Evolutionary conservation across 495 filamentous ascomycete genomes (phyloP).

Genomic region (Ramalina intermedia): DNA sequence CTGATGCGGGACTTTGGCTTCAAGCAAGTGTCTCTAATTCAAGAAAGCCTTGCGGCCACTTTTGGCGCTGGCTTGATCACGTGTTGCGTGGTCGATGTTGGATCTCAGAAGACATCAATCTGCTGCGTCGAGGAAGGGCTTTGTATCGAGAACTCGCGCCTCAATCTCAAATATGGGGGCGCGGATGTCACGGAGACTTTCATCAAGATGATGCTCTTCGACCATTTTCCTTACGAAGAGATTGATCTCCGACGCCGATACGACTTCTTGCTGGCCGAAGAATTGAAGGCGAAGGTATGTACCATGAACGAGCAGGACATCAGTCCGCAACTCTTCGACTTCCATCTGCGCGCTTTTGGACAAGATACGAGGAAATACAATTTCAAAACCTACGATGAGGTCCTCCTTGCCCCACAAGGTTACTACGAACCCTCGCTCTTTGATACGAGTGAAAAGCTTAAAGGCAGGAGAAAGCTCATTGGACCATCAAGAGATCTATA

Average conservation of each 20-base stretch:
- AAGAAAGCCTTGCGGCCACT: slow-evolving; percentile 85
- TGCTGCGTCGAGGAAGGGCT: slow-evolving; percentile 96
- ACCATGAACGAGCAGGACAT: slow-evolving; percentile 77
- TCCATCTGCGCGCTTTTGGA: slow-evolving; percentile 75
- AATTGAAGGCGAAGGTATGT: slow-evolving; percentile 80
- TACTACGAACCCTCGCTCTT: slow-evolving; percentile 81
- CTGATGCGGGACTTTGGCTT: slow-evolving; percentile 81
- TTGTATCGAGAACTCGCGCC: slow-evolving; percentile 76
- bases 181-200: slow-evolving; percentile 87
- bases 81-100: slow-evolving; percentile 90
- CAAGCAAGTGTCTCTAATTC: slow-evolving; percentile 76
- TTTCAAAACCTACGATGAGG: slow-evolving; percentile 92
- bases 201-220: slow-evolving; percentile 90
- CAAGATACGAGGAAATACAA: slow-evolving; percentile 80
- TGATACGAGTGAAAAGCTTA: slow-evolving; percentile 63
- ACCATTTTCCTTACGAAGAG: slow-evolving; percentile 84
- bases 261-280: slow-evolving; percentile 86
- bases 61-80: slow-evolving; percentile 92
- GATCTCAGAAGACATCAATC: slow-evolving; percentile 94
- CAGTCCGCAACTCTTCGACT: slow-evolving; percentile 65
- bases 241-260: slow-evolving; percentile 84
- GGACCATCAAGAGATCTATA: slow-evolving; percentile 84
- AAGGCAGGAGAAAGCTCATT: slow-evolving; percentile 61
- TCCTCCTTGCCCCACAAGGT: slow-evolving; percentile 78
- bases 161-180: slow-evolving; percentile 91